A percentile compares a stretch with the other conserved stretches of the same genome.
These are phyloP conservation scores for Clitoria ternatea DNA, from an alignment of 306 rosid species.

Conservation along the genomic window DNA sequence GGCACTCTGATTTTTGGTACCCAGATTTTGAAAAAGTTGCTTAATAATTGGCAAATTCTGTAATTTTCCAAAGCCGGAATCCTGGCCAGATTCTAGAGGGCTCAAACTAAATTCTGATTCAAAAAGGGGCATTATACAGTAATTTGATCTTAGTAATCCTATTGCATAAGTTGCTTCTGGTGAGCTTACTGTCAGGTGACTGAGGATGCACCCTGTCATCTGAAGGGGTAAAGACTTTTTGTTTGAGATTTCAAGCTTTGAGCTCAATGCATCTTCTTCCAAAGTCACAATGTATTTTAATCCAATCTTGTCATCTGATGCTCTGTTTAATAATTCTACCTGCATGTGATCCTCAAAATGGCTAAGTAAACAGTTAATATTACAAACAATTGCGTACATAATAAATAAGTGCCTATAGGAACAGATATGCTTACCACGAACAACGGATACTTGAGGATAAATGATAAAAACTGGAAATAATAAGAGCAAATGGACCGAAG, in stretches of 20 bases:
- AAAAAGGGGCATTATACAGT: slow-evolving; percentile 45
- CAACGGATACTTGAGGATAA: not conserved
- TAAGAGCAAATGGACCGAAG: not conserved
- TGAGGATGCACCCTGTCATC: slow-evolving; percentile 58
- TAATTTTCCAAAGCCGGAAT: slow-evolving; percentile 30
- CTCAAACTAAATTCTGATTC: slow-evolving; percentile 43
- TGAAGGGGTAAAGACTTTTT: slow-evolving; percentile 44
- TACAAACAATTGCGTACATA: not conserved
- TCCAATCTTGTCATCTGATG: slow-evolving; percentile 41
- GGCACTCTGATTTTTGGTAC: slow-evolving; percentile 20
- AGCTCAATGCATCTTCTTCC: slow-evolving; percentile 45
- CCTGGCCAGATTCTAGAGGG: slow-evolving; percentile 46
- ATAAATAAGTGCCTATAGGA: not conserved
- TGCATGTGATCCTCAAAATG: slow-evolving; percentile 33
- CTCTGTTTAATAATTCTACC: slow-evolving; percentile 59
- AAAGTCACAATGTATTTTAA: slow-evolving; percentile 63
- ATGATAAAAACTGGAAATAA: not conserved
- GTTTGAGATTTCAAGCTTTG: slow-evolving; percentile 59
- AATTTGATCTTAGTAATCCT: slow-evolving; percentile 70
- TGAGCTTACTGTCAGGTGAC: slow-evolving; percentile 78
- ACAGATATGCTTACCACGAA: not conserved
- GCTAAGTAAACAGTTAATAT: not conserved
- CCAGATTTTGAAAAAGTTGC: slow-evolving; percentile 35
- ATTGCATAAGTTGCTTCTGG: slow-evolving; percentile 86
- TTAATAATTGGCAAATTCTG: too few relatives aligned